These are phyloP conservation scores for Neurospora sp. DNA, from an alignment of 495 filamentous ascomycete genomes.

Conservation along the genomic window DNA sequence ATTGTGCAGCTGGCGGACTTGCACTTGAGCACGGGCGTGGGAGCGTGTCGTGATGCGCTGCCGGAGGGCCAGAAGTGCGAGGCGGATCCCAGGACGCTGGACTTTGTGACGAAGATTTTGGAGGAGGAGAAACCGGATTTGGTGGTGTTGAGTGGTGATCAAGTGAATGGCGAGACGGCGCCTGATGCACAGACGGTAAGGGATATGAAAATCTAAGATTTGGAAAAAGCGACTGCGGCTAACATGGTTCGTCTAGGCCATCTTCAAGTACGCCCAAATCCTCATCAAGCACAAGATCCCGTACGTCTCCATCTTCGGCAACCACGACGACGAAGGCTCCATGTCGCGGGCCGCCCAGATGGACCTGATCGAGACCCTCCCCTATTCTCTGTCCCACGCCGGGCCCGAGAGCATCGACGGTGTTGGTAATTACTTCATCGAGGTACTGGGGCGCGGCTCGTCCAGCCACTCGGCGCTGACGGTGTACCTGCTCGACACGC, in stretches of 20 bases:
- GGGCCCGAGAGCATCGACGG: slow-evolving; percentile 80
- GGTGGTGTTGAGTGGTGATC: slow-evolving; percentile 83
- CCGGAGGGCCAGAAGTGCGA: slow-evolving; percentile 74
- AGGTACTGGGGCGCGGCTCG: slow-evolving; percentile 70
- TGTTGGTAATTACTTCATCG: slow-evolving; percentile 89
- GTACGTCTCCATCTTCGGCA: slow-evolving; percentile 90
- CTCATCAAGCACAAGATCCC: slow-evolving; percentile 82
- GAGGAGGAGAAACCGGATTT: slow-evolving; percentile 90
- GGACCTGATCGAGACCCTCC: slow-evolving; percentile 72
- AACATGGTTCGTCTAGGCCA: slow-evolving; percentile 38
- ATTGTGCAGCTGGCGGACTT: slow-evolving; percentile 91
- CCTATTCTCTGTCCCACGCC: slow-evolving; percentile 74
- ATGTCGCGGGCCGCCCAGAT: slow-evolving; percentile 68
- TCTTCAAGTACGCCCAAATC: slow-evolving; percentile 87
- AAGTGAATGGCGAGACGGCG: slow-evolving; percentile 88
- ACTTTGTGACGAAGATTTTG: slow-evolving; percentile 71
- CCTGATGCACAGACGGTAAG: slow-evolving; percentile 75
- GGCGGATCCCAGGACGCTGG: slow-evolving; percentile 82
- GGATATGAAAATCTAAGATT: background rate
- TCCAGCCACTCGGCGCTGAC: slow-evolving; percentile 83
- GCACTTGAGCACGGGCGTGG: slow-evolving; percentile 83
- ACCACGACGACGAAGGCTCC: slow-evolving; percentile 91
- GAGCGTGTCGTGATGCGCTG: slow-evolving; percentile 71
- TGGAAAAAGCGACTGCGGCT: background rate
- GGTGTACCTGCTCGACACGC: slow-evolving; percentile 87